Base-by-base conservation (phyloP, 331 rosid genomes). In the Prunus yedoensis region DNA sequence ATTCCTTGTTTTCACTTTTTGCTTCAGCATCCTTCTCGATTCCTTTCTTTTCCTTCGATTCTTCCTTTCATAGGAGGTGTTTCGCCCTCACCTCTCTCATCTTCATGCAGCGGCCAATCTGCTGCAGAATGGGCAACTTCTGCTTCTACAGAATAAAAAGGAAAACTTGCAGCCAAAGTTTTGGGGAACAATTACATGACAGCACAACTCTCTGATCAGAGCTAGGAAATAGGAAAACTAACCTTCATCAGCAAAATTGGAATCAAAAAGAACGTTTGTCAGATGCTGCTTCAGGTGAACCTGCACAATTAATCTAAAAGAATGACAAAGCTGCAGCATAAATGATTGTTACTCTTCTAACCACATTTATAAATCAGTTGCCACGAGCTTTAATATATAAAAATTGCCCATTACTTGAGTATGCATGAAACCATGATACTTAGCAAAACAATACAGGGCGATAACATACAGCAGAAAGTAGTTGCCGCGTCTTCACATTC, bases 201-300 rank as follows among this genome's bases (percentile, higher is more conserved):
- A 17, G 3, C 53, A 23, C 9, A 35, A 53, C 8, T 12, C 1
- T 32, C 16, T 1, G 52, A 16, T 21, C 16, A 2, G 52, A 15
- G 4, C n/a, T 38, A 28, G 25, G 63, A 60, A 61, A 47, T 21
- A 15, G 53, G 20, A 47, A 41, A 58, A 76, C 89, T 47, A 16
- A 92, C 99, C 99, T 85, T 89, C 86, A 66, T 51, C 60, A 56
- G 25, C 27, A 78, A 90, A 94, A 75, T 81, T 82, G 30, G 90
- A 80, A 71, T 92, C 92, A 41, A 94, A 80, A 80, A 86, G 81
- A 71, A 78, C 92, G 13, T 83, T 85, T 66, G 84, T 70, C 46
- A 94, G 78, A 79, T 83, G 99, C 75, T 94, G 99, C 90, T 92
- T 92, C 70, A 94, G 86, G 80, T 86, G 92, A 79, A 92, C 96